Conservation (phyloP, 768 basidiomycete genomes). For the Favolaschia claudopus region DNA sequence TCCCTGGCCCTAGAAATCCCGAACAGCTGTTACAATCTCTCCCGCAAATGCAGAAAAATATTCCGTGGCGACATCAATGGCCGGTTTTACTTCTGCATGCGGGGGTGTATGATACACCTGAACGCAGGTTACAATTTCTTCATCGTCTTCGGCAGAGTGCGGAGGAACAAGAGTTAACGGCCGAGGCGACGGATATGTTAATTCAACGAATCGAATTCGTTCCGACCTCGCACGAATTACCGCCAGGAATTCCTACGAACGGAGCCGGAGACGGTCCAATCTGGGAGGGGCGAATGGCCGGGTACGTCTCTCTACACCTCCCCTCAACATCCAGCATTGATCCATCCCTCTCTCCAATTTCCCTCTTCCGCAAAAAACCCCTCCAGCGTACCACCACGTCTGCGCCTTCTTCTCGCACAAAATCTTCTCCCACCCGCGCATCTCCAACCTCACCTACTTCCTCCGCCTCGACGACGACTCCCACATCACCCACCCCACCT, state of each 20-base stretch:
- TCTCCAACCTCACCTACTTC: constrained; percentile 26
- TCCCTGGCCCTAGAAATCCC: neutral
- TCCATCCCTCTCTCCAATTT: no score
- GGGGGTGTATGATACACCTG: neutral
- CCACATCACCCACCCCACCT: constrained; percentile 9
- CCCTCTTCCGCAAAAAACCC: no score
- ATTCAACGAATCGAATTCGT: constrained; percentile 4
- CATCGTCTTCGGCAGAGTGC: neutral
- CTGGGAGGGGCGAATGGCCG: constrained; percentile 8
- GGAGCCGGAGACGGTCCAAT: neutral
- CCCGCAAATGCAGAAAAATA: neutral
- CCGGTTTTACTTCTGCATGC: constrained; percentile 2
- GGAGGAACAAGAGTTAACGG: neutral
- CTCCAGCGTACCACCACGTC: constrained; percentile 30
- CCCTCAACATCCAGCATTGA: no score
- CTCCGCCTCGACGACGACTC: constrained; percentile 30
- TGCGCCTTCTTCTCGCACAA: constrained; percentile 28
- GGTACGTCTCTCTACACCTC: no score
- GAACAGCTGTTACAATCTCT: neutral
- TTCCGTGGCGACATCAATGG: constrained; percentile 7
- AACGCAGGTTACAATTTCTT: neutral
- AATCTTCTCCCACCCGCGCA: constrained; percentile 28
- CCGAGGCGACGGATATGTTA: neutral
- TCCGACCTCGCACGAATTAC: neutral
- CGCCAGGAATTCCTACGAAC: constrained; percentile 1